Evolutionary conservation across 163 green algal species (phyloP).

Genomic region (Scenedesmus sp.): DNA sequence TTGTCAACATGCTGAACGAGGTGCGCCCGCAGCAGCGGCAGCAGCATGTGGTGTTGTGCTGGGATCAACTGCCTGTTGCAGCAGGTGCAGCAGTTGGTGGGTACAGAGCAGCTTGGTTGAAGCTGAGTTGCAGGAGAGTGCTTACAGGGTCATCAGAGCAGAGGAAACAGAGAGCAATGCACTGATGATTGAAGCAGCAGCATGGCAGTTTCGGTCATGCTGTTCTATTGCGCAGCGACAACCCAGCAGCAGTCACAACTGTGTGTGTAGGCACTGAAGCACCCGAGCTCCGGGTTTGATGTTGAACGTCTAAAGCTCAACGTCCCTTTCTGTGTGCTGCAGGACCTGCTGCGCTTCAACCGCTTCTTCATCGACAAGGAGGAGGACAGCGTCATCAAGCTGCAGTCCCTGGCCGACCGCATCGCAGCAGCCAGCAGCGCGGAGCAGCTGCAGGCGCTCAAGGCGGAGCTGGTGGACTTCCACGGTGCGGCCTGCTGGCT

Average conservation of each 20-base stretch:
- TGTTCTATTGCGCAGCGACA: neutral
- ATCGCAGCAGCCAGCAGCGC: conserved; percentile 20
- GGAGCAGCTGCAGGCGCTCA: conserved; percentile 6
- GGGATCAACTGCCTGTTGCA: neutral
- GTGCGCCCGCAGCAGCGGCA: neutral
- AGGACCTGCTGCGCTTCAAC: conserved; percentile 72
- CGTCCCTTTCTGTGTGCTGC: neutral
- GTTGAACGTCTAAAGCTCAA: neutral
- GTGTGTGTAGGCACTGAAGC: too few relatives aligned
- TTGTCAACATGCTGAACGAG: conserved; percentile 53
- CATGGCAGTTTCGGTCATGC: neutral
- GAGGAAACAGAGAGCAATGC: too few relatives aligned
- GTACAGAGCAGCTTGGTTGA: neutral
- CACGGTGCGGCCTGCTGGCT: neutral
- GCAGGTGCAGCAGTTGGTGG: neutral
- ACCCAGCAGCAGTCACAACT: neutral
- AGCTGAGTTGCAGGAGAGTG: too few relatives aligned
- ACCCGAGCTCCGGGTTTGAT: neutral
- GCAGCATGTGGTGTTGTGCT: neutral
- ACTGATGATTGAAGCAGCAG: neutral
- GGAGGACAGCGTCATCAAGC: conserved; percentile 82
- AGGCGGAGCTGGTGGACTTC: conserved; percentile 31
- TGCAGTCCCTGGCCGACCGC: conserved; percentile 59
- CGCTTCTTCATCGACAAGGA: conserved; percentile 85
- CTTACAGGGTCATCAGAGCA: too few relatives aligned